Base-by-base conservation (phyloP, 2,329 filamentous ascomycete species). In the Aureobasidium sp. region DNA sequence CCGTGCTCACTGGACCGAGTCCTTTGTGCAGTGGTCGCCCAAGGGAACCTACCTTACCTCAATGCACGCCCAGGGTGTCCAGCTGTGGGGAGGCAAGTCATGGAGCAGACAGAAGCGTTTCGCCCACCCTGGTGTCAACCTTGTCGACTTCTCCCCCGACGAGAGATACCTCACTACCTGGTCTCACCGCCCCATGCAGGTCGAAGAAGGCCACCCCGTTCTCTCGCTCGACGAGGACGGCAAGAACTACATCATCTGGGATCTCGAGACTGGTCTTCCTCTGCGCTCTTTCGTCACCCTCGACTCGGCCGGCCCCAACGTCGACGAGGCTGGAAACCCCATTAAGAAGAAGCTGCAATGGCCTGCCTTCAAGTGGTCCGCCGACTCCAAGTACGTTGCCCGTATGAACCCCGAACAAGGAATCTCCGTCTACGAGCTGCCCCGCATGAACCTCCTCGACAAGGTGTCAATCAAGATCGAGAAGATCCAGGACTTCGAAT, bases 231-330 rank as follows among this genome's bases (percentile, higher is more conserved):
- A 97, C 71, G 94, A 99, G 71, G 93, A 99, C 69, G 94, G 94
- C 76, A 97, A 97, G 83, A 97, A 97, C 83, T 97, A 97, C 76
- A 89, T 99, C 71, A 92, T 99, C 71, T 99, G 94, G 94, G 93
- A 97, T 71, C 87, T 97, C 65, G 89, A 90, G 58, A 94, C 93
- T 10, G 87, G 86, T 69, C 89, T 93, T 74, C 91, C 93, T 62
- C 83, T 99, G 55, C 89, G 94, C 66, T 97, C 94, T 0, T 99
- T 99, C 73, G 86, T 90, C 65, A 96, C 93, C 68, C 83, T 96
- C 66, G 94, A 99, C 67, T 78, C 90, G 15, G 85, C 89, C 34
- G 83, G 82, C 66, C 81, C 83, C 53, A 77, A 78, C 41, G 77
- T 75, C 54, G 86, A 86, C 61, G 81, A 80, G 41, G 84, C 86